Percentiles rank a stretch among this genome's conserved stretches.
Evolutionary conservation across 2,329 filamentous ascomycete species (phyloP).

Genomic region (Rhynchosporium graminicola): DNA sequence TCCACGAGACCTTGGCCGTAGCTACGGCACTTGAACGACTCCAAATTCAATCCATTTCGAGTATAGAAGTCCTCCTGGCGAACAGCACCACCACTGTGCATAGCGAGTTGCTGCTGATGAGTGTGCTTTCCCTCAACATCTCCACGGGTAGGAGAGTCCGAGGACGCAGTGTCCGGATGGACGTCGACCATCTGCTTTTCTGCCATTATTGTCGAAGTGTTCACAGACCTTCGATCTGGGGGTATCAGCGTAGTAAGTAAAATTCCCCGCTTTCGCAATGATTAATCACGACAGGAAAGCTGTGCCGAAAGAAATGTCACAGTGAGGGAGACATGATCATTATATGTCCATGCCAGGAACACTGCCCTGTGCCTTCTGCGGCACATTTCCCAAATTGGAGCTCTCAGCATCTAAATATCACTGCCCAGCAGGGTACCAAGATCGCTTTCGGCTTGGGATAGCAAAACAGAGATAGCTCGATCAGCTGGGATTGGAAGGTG

Average conservation of each 20-base stretch:
- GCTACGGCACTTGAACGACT: constrained; percentile 18
- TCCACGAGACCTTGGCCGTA: constrained; percentile 15
- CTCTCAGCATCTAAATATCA: constrained; percentile 4
- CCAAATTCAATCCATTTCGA: constrained; percentile 16
- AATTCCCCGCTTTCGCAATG: background rate
- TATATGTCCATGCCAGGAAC: constrained; percentile 7
- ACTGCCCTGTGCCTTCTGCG: constrained; percentile 2
- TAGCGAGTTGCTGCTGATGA: constrained; percentile 1
- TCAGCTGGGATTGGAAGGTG: constrained; percentile 17
- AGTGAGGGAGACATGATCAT: background rate
- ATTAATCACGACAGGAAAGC: constrained; percentile 4
- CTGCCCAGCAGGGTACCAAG: constrained; percentile 15
- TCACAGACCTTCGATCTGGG: background rate
- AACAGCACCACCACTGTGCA: constrained; percentile 1
- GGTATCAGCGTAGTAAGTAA: background rate
- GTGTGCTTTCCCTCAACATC: constrained; percentile 13
- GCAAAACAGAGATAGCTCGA: constrained; percentile 12
- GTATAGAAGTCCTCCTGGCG: constrained; percentile 15
- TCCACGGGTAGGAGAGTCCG: constrained; percentile 13
- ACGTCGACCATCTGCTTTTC: constrained; percentile 8
- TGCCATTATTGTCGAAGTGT: constrained; percentile 7
- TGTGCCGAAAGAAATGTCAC: background rate
- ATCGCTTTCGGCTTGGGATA: background rate
- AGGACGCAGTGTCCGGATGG: constrained; percentile 10
- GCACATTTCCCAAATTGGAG: constrained; percentile 9